Evolutionary conservation across 208 protist genomes (phyloP), one percentile per base, ranked within the genome.

Genomic region (Plasmodiophora brassicae): DNA sequence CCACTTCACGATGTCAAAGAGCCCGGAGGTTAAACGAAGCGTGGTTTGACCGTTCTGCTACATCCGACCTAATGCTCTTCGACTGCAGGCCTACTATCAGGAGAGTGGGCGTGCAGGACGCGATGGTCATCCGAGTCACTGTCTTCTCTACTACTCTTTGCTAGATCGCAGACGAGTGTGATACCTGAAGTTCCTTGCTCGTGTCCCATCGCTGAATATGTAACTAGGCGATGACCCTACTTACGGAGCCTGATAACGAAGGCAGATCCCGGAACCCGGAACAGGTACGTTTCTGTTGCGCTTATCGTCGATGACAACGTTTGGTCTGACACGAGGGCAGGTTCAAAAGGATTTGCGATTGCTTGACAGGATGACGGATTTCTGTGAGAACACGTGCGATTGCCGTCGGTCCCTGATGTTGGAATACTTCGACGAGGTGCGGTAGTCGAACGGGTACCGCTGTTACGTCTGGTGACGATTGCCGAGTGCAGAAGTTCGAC

Each of bases 41-140:
- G 25, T 22, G 71, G 71, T 36, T 14, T 22, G n/a, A 10, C 22
- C n/a, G 36, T 32, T 20, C 71, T n/a, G 36, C 71, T 36, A 20
- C 36, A 36, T 14, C 36, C 36, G 71, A 83, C 25, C 86, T 78
- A 83, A 84, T 85, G 36, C 78, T 89, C 53, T n/a, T n/a, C n/a
- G n/a, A n/a, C n/a, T n/a, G n/a, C 87, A 91, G 46, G 91, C 84
- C 36, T 93, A 91, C 50, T 94, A 94, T 72, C 93, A 94, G 89
- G 91, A 94, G 39, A 78, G 57, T 36, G 92, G 92, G n/a, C 65
- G 93, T 43, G 92, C 92, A 0, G 93, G 92, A 0, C 72, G 93
- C 45, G 89, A 93, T 89, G 92, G 91, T 0, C 20, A 38, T 22
- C 43, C 28, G 0, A 53, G 72, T 25, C 57, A 89, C 41, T 88